These are phyloP conservation scores for Geotrichum ghanense DNA, from an alignment of 805 yeast genomes.

Conservation along the genomic window DNA sequence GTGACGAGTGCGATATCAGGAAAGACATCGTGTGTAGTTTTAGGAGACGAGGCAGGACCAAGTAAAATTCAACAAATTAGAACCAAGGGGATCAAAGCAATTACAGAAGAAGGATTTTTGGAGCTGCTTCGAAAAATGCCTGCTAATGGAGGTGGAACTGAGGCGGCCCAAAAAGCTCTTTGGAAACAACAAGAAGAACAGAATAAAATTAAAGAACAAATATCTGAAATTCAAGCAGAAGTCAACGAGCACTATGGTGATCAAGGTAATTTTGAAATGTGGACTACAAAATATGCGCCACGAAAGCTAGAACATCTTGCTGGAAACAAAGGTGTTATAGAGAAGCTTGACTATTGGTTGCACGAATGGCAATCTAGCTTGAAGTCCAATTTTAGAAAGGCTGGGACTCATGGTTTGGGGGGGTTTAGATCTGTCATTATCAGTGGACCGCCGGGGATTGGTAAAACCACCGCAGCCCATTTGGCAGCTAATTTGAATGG, in stretches of 20 bases:
- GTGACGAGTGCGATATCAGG: slow-evolving; percentile 74
- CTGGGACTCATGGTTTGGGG: slow-evolving; percentile 56
- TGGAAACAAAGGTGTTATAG: slow-evolving; percentile 75
- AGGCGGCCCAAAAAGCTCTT: slow-evolving; percentile 62
- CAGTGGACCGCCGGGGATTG: slow-evolving; percentile 91
- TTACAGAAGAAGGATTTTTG: slow-evolving; percentile 77
- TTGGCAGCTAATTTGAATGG: slow-evolving; percentile 70
- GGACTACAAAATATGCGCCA: slow-evolving; percentile 95
- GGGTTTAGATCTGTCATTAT: slow-evolving; percentile 72
- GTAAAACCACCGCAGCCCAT: slow-evolving; percentile 88
- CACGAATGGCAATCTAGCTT: slow-evolving; percentile 56
- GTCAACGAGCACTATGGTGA: slow-evolving; percentile 17
- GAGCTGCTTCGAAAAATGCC: slow-evolving; percentile 72
- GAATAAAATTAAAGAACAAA: slow-evolving; percentile 39
- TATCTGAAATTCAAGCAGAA: slow-evolving; percentile 35
- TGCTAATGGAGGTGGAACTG: slow-evolving; percentile 83
- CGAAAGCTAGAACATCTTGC: slow-evolving; percentile 62
- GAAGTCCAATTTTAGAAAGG: slow-evolving; percentile 38
- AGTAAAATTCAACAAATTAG: slow-evolving; percentile 75
- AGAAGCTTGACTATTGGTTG: slow-evolving; percentile 62
- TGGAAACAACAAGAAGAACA: slow-evolving; percentile 63
- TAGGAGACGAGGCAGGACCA: slow-evolving; percentile 96
- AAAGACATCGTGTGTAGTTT: slow-evolving; percentile 76
- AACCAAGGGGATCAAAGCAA: slow-evolving; percentile 62
- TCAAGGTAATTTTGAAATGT: slow-evolving; percentile 36